Evolutionary conservation across 1,284 basidiomycete species (phyloP), one percentile per base, ranked within the genome.

Genomic region (Hemileia vastatrix): DNA sequence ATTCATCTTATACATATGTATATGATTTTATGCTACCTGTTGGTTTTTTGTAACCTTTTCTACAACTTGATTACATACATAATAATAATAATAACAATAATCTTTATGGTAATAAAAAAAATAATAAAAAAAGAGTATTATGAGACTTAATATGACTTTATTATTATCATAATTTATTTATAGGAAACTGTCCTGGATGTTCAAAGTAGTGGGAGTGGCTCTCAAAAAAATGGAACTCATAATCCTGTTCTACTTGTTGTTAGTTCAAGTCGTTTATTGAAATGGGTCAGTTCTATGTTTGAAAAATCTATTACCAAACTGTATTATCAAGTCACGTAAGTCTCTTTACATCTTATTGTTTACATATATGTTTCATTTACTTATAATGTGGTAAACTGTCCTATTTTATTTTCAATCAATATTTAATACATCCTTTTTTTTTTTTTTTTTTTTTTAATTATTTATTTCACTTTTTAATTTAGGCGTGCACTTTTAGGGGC

Each of bases 401-500:
- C n/a, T n/a, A n/a, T n/a, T n/a, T n/a, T n/a, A n/a, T n/a, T n/a
- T n/a, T n/a, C 19, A 50, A 19, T 3, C 8, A 8, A 23, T 27
- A 2, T 4, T 8, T n/a, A 43, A 43, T 43, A 8, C 36, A 43
- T 43, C n/a, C n/a, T 43, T 6, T 8, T 43, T 43, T 43, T 43
- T 43, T 43, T 43, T 43, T 43, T 43, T 43, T 8, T 8, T 8
- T 43, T 43, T 43, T n/a, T 6, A 43, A 43, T 43, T 43, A 18
- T 27, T 9, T 53, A 32, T 23, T 8, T 23, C n/a, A n/a, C n/a
- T n/a, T n/a, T n/a, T n/a, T n/a, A n/a, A n/a, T n/a, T 15, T 19
- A 63, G 60, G 33, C 60, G 60, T 27, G 48, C 60, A 6, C 56
- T 63, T 40, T 49, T 56, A 31, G 60, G 60, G 23, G 44, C 60